These are phyloP conservation scores for Adansonia madagascariensis DNA, from an alignment of 441 rosid species.

Conservation along the genomic window DNA sequence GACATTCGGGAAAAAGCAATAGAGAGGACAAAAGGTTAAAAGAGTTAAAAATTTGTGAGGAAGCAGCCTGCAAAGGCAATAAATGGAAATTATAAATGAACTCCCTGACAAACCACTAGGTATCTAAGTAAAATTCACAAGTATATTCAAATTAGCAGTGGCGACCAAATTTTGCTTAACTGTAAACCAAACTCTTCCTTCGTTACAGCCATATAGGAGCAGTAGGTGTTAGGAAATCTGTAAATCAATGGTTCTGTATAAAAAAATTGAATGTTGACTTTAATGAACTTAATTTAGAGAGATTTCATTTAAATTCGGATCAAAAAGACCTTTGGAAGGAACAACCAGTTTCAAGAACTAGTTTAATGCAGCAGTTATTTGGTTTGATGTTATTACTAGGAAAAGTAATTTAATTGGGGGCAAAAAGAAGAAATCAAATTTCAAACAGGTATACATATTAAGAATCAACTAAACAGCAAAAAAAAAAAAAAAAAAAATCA, in stretches of 20 bases:
- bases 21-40: constrained; percentile 16
- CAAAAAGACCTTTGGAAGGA: constrained; percentile 1
- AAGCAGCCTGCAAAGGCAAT: constrained; percentile 6
- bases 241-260: constrained; percentile 1
- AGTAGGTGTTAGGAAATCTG: background rate
- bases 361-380: constrained; percentile 10
- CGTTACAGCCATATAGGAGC: background rate
- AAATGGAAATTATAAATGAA: constrained; percentile 1
- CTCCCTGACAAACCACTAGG: background rate
- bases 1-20: background rate
- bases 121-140: background rate
- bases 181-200: background rate
- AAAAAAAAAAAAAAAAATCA: background rate
- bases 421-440: constrained; percentile 11
- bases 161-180: constrained; percentile 5
- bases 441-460: background rate
- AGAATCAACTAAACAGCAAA: background rate
- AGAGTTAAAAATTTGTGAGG: background rate
- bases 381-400: background rate
- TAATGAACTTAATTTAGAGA: background rate
- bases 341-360: constrained; percentile 16
- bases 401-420: background rate
- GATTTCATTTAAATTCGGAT: constrained; percentile 11
- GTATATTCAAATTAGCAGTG: background rate
- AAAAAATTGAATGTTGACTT: constrained; percentile 16